Base-by-base conservation (phyloP, 2,329 filamentous ascomycete genomes). In the Alternaria novae-zelandiae region DNA sequence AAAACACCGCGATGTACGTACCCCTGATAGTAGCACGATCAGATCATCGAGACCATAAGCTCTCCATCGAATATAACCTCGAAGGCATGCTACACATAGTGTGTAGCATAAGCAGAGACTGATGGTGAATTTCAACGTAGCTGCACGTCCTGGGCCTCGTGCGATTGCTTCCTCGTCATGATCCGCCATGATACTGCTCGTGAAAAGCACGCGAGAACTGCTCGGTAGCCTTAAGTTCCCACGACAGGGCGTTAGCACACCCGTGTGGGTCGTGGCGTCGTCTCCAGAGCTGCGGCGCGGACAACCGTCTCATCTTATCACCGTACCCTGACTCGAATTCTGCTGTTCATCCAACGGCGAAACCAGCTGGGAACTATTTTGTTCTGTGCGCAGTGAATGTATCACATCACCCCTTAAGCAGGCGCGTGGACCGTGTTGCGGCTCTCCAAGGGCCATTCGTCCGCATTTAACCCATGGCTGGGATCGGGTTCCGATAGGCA, bases 41-140 rank as follows among this genome's bases (percentile, higher is more conserved):
- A 63, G 23, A 45, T 68, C 65, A 17, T 68, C 65, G 21, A 54
- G 21, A 25, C 50, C 55, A 9, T 47, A 63, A 13, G 25, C 43
- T 13, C 46, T 56, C 65, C 63, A 66, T 44, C 65, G 65, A 36
- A 61, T 59, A 15, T 57, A 68, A 15, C 57, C 30, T 43, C 63
- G 63, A 15, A 68, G 55, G 23, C n/a, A 32, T 20, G 57, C 50
- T 26, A 65, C 54, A 56, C 65, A 65, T 44, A 65, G 44, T 11
- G 63, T 68, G 23, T 66, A 68, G 41, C 65, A 68, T 20, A 64
- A 15, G 50, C 65, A 68, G 4, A 66, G 49, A 6, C 63, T 41
- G n/a, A 67, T 21, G 10, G 59, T 23, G 6, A 67, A 55, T 25
- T 63, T 56, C 6, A 68, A 55, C 5, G 54, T 53, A 50, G 60